Conservation (phyloP, 257 asterid genomes). For the Solanum chilense region DNA sequence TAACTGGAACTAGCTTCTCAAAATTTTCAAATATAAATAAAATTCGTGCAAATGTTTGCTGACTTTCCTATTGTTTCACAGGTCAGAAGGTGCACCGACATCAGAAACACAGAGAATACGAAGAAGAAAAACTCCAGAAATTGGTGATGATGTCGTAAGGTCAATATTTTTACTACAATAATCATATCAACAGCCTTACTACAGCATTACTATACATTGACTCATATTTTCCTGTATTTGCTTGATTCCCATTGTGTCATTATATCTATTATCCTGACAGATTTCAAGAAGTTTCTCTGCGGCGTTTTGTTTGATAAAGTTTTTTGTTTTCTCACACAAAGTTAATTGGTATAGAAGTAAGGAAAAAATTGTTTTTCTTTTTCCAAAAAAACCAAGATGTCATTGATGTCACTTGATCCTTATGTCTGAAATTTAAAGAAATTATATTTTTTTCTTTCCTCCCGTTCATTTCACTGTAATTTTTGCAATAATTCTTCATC, state of each 20-base stretch:
- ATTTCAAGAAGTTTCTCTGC: neutral
- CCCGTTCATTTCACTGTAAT: neutral
- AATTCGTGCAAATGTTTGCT: neutral
- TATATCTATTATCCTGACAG: neutral
- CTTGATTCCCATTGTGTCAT: neutral
- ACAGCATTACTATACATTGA: neutral
- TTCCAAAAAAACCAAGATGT: neutral
- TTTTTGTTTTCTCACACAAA: neutral
- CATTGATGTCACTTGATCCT: neutral
- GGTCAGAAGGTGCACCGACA: slow-evolving; percentile 82
- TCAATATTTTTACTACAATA: slow-evolving; percentile 18
- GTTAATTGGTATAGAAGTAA: neutral
- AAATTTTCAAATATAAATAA: neutral
- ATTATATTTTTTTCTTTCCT: neutral
- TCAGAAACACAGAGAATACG: slow-evolving; percentile 70
- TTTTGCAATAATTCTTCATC: neutral
- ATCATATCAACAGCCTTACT: neutral
- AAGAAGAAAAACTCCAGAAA: slow-evolving; percentile 95
- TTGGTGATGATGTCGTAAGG: slow-evolving; percentile 97
- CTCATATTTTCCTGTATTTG: neutral
- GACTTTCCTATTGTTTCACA: slow-evolving; percentile 13
- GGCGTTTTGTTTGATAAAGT: neutral
- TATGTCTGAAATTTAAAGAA: neutral
- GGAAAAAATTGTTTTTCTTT: neutral
- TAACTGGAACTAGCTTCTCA: neutral